These are phyloP conservation scores for Talaromyces sp. DNA, from an alignment of 2,329 filamentous ascomycete genomes.

Conservation along the genomic window DNA sequence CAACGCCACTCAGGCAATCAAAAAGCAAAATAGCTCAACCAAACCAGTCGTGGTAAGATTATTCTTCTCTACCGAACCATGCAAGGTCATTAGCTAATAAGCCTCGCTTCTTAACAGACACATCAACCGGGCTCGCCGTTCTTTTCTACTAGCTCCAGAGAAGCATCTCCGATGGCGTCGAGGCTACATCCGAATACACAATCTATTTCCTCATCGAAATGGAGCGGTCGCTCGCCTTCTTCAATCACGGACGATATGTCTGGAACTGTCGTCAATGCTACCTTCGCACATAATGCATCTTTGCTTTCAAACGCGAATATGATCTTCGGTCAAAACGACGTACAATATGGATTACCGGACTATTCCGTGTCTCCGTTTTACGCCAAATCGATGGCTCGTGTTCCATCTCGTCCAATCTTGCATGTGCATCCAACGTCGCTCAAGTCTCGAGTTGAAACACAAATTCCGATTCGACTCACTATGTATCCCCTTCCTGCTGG, in stretches of 20 bases:
- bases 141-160: slow-evolving; percentile 36
- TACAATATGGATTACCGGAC: slow-evolving; percentile 39
- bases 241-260: slow-evolving; percentile 48
- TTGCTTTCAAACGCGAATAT: slow-evolving; percentile 36
- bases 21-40: slow-evolving; percentile 24
- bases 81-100: background rate
- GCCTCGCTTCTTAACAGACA: slow-evolving; percentile 23
- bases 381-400: slow-evolving; percentile 21
- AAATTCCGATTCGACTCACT: slow-evolving; percentile 83
- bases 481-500: slow-evolving; percentile 72
- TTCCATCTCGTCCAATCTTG: slow-evolving; percentile 47
- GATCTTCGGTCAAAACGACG: slow-evolving; percentile 35
- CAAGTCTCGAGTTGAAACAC: slow-evolving; percentile 94
- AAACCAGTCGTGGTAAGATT: slow-evolving; percentile 1
- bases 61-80: background rate
- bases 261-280: slow-evolving; percentile 47
- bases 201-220: slow-evolving; percentile 35
- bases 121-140: slow-evolving; percentile 31
- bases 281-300: slow-evolving; percentile 38
- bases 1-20: slow-evolving; percentile 26
- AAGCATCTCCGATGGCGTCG: slow-evolving; percentile 38
- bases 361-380: slow-evolving; percentile 14
- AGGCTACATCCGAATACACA: slow-evolving; percentile 33
- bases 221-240: slow-evolving; percentile 45
- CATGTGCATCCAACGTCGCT: slow-evolving; percentile 66